Conservation (phyloP, 306 rosid species). For the Quercus dentata region DNA sequence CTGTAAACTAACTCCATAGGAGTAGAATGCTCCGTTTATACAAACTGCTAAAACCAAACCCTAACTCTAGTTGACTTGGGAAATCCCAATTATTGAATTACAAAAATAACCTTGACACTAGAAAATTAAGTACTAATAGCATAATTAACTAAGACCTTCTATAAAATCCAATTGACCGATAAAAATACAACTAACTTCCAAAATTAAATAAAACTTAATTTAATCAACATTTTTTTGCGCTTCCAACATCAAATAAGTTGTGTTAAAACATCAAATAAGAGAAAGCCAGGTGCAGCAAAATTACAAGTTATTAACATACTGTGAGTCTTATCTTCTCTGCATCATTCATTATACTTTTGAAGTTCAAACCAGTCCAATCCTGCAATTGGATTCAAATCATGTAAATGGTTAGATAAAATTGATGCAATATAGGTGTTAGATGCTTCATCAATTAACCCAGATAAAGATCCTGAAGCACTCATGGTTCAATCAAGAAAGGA, state of each 20-base stretch:
- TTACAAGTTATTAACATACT: slow-evolving; percentile 45
- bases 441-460: not conserved
- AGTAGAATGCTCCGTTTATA: no score
- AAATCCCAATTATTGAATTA: no score
- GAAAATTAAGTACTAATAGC: no score
- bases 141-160: no score
- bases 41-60: no score
- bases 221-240: no score
- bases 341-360: slow-evolving; percentile 79
- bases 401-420: not conserved
- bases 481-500: not conserved
- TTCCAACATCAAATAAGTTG: not conserved
- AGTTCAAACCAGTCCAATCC: slow-evolving; percentile 98
- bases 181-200: no score
- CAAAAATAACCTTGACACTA: no score
- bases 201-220: no score
- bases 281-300: slow-evolving; percentile 6
- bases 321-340: slow-evolving; percentile 84
- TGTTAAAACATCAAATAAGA: slow-evolving; percentile 3
- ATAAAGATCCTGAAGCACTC: not conserved
- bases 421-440: not conserved
- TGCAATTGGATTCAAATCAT: slow-evolving; percentile 32
- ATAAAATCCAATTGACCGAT: no score
- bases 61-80: no score
- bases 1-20: no score